Conservation (phyloP, 106 monocot species). For the Allium fistulosum region DNA sequence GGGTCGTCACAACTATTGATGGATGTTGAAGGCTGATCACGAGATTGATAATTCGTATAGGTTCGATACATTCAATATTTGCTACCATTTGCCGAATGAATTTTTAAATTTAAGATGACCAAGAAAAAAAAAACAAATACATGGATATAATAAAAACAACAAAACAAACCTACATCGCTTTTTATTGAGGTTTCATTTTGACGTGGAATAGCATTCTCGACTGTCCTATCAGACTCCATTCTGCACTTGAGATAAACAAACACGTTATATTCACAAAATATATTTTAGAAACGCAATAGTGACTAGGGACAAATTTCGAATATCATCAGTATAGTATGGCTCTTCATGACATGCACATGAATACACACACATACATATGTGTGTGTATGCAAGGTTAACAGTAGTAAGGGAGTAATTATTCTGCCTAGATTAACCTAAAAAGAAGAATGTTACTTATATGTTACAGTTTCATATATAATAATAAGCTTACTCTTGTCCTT, state of each 20-base stretch:
- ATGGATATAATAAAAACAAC: background rate
- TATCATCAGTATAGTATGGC: background rate
- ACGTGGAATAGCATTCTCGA: slow-evolving; percentile 1
- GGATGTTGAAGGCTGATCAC: no score
- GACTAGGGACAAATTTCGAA: background rate
- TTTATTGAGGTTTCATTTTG: slow-evolving; percentile 5
- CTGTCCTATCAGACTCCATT: slow-evolving; percentile 11
- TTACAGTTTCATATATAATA: background rate
- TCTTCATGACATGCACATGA: no score
- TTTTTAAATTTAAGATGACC: background rate
- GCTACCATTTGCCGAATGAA: background rate
- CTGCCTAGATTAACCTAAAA: no score
- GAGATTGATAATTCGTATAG: background rate
- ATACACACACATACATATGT: no score
- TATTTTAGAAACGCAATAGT: background rate
- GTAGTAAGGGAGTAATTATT: no score
- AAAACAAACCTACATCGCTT: slow-evolving; percentile 20
- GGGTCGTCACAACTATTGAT: no score
- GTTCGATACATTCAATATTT: background rate
- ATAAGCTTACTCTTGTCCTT: slow-evolving; percentile 21
- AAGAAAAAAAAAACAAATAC: background rate
- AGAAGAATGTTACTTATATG: background rate
- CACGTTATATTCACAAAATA: background rate
- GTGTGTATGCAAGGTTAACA: no score
- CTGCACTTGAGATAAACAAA: slow-evolving; percentile 11